Evolutionary conservation across 2,329 filamentous ascomycete species (phyloP).

Genomic region (Fusarium ambrosium): DNA sequence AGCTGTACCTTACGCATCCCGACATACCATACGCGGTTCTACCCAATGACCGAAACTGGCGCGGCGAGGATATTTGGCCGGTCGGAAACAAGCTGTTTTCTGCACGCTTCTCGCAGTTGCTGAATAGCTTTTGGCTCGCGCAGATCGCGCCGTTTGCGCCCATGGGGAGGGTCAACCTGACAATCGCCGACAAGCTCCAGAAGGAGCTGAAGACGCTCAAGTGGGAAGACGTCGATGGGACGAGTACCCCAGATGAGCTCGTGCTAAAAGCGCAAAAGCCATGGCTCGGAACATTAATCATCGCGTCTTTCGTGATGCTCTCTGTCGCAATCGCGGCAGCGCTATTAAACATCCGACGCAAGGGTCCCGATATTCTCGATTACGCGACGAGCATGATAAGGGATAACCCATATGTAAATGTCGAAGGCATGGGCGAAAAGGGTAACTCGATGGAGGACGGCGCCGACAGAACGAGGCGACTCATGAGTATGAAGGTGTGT

Average conservation of each 20-base stretch:
- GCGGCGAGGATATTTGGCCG: conserved; percentile 10
- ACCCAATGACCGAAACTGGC: conserved; percentile 5
- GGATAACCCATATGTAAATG: conserved; percentile 16
- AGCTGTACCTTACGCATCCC: conserved; percentile 10
- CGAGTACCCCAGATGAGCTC: not conserved
- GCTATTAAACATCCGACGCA: conserved; percentile 4
- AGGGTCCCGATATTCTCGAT: conserved; percentile 16
- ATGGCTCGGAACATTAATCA: conserved; percentile 9
- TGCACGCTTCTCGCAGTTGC: conserved; percentile 2
- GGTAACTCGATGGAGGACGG: conserved; percentile 16
- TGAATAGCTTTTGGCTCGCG: conserved; percentile 20
- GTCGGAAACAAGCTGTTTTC: conserved; percentile 4
- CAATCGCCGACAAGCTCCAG: not conserved
- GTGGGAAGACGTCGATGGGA: not conserved
- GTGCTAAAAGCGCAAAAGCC: not conserved
- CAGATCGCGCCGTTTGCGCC: conserved; percentile 13
- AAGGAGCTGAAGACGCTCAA: not conserved
- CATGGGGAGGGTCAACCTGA: conserved; percentile 5
- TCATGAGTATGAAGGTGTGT: conserved; percentile 15
- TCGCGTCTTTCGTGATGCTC: conserved; percentile 9
- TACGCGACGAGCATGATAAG: conserved; percentile 13
- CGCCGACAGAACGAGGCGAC: conserved; percentile 9
- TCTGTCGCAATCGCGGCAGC: conserved; percentile 4
- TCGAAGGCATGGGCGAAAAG: not conserved
- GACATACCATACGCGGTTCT: conserved; percentile 9